Percentiles rank a stretch among this genome's conserved stretches.
phyloP scores from a whole-genome alignment of 2,329 filamentous ascomycete species.

The Escovopsis weberi region DNA sequence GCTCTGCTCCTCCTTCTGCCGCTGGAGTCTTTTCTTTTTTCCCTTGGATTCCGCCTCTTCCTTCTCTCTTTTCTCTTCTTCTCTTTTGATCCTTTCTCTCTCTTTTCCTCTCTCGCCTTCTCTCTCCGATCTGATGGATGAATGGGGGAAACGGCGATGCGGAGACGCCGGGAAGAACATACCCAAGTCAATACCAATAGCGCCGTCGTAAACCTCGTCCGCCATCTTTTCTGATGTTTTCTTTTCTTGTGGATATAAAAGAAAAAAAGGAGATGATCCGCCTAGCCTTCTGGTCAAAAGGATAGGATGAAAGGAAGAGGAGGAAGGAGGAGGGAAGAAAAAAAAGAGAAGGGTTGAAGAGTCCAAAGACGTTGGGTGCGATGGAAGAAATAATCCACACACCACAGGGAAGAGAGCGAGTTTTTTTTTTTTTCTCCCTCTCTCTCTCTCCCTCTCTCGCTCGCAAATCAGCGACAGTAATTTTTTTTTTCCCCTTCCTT shows the following conservation, averaged over 20 bases:
- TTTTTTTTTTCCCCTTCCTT: conserved; percentile 14
- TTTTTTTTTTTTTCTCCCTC: too few species aligned
- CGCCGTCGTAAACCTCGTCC: conserved; percentile 98
- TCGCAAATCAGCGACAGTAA: conserved; percentile 3
- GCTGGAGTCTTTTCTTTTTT: background rate
- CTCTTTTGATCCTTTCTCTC: too few species aligned
- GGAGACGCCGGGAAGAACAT: conserved; percentile 22
- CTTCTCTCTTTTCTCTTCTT: too few species aligned
- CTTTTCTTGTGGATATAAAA: too few species aligned
- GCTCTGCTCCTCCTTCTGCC: too few species aligned
- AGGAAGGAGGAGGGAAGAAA: conserved; percentile 12
- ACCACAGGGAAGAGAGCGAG: conserved; percentile 5
- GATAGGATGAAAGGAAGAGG: conserved; percentile 12
- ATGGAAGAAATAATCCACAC: conserved; percentile 23
- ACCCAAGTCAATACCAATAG: conserved; percentile 99
- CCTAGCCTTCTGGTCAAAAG: conserved; percentile 14
- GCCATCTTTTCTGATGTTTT: conserved; percentile 50
- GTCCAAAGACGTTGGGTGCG: conserved; percentile 18
- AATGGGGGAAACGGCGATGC: background rate
- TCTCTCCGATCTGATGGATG: background rate
- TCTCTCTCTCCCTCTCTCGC: too few species aligned
- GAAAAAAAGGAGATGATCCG: background rate
- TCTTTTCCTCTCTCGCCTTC: background rate
- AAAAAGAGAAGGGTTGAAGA: conserved; percentile 1
- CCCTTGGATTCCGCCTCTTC: background rate